Evolutionary conservation across 2,329 filamentous ascomycete species (phyloP), one percentile per base, ranked within the genome.

Genomic region (Xylaria digitata): DNA sequence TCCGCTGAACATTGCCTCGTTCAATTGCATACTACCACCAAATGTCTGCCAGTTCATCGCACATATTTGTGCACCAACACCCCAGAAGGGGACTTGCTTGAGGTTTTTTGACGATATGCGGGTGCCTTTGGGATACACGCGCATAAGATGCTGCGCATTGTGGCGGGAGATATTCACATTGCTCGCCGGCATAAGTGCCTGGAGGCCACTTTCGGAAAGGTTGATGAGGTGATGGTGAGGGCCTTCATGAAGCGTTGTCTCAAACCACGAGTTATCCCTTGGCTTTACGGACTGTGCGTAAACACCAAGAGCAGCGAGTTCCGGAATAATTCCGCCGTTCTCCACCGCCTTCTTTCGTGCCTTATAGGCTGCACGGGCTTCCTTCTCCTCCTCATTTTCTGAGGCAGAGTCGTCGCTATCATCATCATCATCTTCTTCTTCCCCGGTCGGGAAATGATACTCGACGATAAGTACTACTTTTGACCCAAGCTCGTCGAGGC

Each of bases 201-300:
- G 78, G 0, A 91, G 79, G 0, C 86, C 87, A 0, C 84, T 85
- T 75, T 92, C 89, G 1, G 89, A 91, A 2, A 92, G 84, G 73
- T 92, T 92, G 82, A 82, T 74, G 30, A 86, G 76, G 43, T 78
- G 76, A 57, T 78, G 68, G 15, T 70, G 75, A 11, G 76, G 76
- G 3, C 52, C 63, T 3, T 75, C 74, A 9, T 62, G 77, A 4
- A 85, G 76, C 2, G 80, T 81, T 3, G 79, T 73, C 19, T 87
- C 84, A 74, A 84, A 90, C 89, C 89, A 92, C 0, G 87, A 89
- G 72, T 89, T 86, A 76, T 91, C 85, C 61, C 79, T 78, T 0
- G 89, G 89, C 74, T 92, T 92, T 63, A 91, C 88, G 0, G 87
- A 90, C 74, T 92, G 89, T 0, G 89, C 89, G 70, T 91, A 92